Evolutionary conservation across 2,329 filamentous ascomycete genomes (phyloP).

Genomic region (Alternaria consortialis): DNA sequence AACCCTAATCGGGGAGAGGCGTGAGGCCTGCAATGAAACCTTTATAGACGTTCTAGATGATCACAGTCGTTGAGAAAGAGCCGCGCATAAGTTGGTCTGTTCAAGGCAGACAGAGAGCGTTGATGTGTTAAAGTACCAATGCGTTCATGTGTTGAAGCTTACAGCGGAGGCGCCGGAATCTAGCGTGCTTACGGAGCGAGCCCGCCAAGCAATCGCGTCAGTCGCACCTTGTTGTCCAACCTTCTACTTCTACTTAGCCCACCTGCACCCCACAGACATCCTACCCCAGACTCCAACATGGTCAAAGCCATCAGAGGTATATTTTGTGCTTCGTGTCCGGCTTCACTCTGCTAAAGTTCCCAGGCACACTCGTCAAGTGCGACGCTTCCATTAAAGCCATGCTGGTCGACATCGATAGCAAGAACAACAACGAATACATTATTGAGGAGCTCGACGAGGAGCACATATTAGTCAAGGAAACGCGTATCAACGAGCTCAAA

Average conservation of each 20-base stretch:
- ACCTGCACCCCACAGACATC: conserved; percentile 11
- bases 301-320: conserved; percentile 66
- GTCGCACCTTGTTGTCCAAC: conserved; percentile 40
- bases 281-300: conserved; percentile 52
- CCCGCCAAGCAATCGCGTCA: conserved; percentile 30
- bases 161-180: conserved; percentile 12
- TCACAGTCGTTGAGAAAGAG: background rate
- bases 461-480: conserved; percentile 77
- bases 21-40: background rate
- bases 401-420: conserved; percentile 77
- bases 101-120: background rate
- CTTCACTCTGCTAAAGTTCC: conserved; percentile 1
- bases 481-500: conserved; percentile 74
- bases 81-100: background rate
- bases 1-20: background rate
- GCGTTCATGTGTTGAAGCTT: background rate
- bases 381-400: conserved; percentile 90
- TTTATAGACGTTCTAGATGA: background rate
- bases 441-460: conserved; percentile 83
- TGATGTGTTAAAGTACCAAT: background rate
- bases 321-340: background rate
- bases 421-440: conserved; percentile 73
- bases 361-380: conserved; percentile 79
- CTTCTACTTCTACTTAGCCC: conserved; percentile 6
- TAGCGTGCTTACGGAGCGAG: background rate